Evolutionary conservation across 2,329 filamentous ascomycete species (phyloP), one percentile per base, ranked within the genome.

Genomic region (Cryphonectria carpinicola): DNA sequence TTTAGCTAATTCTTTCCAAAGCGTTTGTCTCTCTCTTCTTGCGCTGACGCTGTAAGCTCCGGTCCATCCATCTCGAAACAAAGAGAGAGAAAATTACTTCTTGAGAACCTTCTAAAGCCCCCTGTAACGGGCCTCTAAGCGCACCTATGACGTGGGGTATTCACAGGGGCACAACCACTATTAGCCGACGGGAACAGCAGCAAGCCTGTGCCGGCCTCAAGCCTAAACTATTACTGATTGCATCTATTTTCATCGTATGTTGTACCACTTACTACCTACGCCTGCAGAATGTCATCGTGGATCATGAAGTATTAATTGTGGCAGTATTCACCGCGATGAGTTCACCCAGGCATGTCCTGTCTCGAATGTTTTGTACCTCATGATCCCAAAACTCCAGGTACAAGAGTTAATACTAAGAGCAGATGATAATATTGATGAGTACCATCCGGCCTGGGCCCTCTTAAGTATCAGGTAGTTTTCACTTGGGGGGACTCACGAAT

Each of bases 121-220:
- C 46, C 22, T 22, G 19, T 49, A 49, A 49, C 46, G 43, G 22
- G 7, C 19, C 22, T 5, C 28, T n/a, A 67, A 62, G 54, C 56
- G 66, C 56, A 49, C 66, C 66, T 67, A 67, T 67, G 56, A 67
- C 66, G 66, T 25, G 35, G 37, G 37, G 1, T 8, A 43, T 43
- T 41, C 43, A n/a, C 13, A 66, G 49, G 52, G 65, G 35, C n/a
- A 3, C 25, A 1, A 19, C 49, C 65, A 39, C 65, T 58, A 65
- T 54, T 66, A 66, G 28, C 66, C 66, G 56, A 49, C 28, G 65
- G 43, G 25, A 32, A 22, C 35, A 52, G 41, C 63, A 35, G n/a
- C 19, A 7, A 49, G 6, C 46, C 46, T 22, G 22, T n/a, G 6
- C 46, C 14, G 11, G 28, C 35, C 39, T 60, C 52, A 19, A n/a